Evolutionary conservation across 208 protist genomes (phyloP).

Genomic region (Tritrichomonas musculus): DNA sequence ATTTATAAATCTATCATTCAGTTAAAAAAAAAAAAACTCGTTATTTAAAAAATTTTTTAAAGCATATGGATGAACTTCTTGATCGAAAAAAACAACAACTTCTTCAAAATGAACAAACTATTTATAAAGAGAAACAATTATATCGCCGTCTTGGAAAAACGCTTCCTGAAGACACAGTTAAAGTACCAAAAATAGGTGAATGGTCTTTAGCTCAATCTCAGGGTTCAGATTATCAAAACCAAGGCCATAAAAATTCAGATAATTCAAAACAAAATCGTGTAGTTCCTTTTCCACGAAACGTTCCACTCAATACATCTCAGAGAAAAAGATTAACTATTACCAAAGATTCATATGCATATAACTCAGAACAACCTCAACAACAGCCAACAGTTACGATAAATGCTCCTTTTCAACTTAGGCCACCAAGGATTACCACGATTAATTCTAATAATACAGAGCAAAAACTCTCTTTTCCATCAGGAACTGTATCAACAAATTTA

Average conservation of each 20-base stretch:
- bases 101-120: not conserved
- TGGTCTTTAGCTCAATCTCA: not conserved
- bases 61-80: no score
- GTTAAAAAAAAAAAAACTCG: not conserved
- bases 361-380: not conserved
- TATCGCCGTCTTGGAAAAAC: not conserved
- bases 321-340: not conserved
- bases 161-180: not conserved
- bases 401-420: not conserved
- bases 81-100: not conserved
- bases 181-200: constrained; percentile 17
- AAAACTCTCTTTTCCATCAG: not conserved
- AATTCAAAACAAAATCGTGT: not conserved
- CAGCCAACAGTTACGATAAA: not conserved
- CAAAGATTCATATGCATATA: no score
- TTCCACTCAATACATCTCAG: not conserved
- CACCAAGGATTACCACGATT: not conserved
- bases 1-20: no score
- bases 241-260: not conserved
- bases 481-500: not conserved
- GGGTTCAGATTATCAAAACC: not conserved
- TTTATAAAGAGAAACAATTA: not conserved
- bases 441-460: not conserved
- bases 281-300: not conserved
- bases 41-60: no score